These are phyloP conservation scores for Leptographium lundbergii DNA, from an alignment of 2,329 filamentous ascomycete species.

Conservation along the genomic window DNA sequence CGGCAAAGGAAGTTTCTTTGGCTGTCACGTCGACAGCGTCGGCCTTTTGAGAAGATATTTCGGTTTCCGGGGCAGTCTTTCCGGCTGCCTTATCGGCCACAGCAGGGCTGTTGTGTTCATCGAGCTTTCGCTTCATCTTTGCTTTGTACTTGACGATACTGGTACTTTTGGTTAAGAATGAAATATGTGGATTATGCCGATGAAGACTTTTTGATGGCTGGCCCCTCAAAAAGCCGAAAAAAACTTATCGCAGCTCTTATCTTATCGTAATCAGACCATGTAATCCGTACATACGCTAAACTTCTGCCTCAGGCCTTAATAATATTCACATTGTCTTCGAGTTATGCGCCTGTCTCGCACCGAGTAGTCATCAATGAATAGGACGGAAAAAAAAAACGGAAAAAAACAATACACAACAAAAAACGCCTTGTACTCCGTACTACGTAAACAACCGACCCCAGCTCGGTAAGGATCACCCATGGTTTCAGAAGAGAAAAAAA, in stretches of 20 bases:
- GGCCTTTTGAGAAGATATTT: slow-evolving; percentile 3
- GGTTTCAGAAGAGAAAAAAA: neutral
- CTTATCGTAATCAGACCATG: neutral
- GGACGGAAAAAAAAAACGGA: neutral
- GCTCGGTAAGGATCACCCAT: neutral
- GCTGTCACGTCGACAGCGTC: slow-evolving; percentile 9
- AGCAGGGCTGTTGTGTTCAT: slow-evolving; percentile 24
- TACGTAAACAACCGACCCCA: neutral
- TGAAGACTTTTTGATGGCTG: neutral
- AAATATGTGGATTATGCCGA: neutral
- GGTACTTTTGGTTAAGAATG: neutral
- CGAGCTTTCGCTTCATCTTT: slow-evolving; percentile 49
- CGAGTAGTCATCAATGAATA: neutral
- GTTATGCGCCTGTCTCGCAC: too few species aligned
- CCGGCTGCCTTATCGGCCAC: slow-evolving; percentile 13
- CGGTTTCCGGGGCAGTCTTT: neutral
- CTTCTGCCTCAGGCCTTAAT: neutral
- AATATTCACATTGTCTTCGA: too few species aligned
- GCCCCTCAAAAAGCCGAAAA: neutral
- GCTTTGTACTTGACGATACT: neutral
- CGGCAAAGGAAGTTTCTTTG: slow-evolving; percentile 41
- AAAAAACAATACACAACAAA: neutral
- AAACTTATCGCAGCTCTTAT: slow-evolving; percentile 3
- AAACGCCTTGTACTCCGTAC: neutral
- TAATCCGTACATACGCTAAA: too few species aligned